Percentiles rank a stretch among this genome's conserved stretches.
phyloP scores from a whole-genome alignment of 2,329 filamentous ascomycete genomes.

The Talaromyces sp. region DNA sequence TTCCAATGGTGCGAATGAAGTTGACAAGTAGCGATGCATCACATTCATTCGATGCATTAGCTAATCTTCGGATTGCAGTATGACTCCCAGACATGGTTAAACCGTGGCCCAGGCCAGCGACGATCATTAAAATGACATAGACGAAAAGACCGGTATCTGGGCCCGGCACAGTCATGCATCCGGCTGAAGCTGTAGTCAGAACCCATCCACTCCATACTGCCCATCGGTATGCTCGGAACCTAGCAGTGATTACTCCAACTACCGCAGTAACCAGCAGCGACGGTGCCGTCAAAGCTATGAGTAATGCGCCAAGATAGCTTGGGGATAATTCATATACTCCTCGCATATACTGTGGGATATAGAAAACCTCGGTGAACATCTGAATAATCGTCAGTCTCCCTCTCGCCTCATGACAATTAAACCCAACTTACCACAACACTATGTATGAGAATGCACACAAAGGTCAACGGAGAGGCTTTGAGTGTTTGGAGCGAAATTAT shows the following conservation, averaged over 20 bases:
- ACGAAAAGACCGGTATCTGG: neutral
- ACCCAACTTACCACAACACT: slow-evolving; percentile 8
- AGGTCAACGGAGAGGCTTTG: slow-evolving; percentile 2
- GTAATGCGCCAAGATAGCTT: neutral
- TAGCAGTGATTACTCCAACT: neutral
- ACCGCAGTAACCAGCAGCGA: neutral
- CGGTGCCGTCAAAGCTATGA: slow-evolving; percentile 2
- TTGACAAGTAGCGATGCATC: slow-evolving; percentile 7
- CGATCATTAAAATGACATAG: slow-evolving; percentile 1
- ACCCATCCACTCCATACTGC: slow-evolving; percentile 10
- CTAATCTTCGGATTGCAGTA: slow-evolving; percentile 1
- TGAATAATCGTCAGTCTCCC: neutral
- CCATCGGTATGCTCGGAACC: slow-evolving; percentile 7
- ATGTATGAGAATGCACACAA: slow-evolving; percentile 7
- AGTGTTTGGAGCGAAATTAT: slow-evolving; percentile 1
- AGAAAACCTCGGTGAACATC: slow-evolving; percentile 8
- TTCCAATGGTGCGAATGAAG: slow-evolving; percentile 7
- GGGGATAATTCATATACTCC: slow-evolving; percentile 3
- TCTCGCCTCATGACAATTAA: neutral
- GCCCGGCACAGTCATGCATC: neutral
- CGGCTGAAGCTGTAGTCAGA: slow-evolving; percentile 9
- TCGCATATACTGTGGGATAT: slow-evolving; percentile 6
- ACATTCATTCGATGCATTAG: neutral
- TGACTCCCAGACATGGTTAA: slow-evolving; percentile 7
- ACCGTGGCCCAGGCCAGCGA: slow-evolving; percentile 9